Evolutionary conservation across 2,329 filamentous ascomycete species (phyloP).

Genomic region (Sporothrix inflata): DNA sequence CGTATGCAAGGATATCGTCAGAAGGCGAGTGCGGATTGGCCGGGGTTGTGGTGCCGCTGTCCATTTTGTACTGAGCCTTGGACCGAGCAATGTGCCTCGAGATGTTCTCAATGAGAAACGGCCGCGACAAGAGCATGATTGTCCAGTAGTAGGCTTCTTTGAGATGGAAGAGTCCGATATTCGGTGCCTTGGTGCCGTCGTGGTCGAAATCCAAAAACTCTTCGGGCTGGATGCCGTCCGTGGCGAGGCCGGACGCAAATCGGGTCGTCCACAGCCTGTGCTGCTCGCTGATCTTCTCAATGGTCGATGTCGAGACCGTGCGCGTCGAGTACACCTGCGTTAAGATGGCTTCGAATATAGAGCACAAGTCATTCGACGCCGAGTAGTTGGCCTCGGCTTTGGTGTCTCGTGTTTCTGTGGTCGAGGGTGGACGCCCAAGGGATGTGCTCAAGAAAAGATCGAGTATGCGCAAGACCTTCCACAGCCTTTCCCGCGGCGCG

Average conservation of each 20-base stretch:
- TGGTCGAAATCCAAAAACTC: slow-evolving; percentile 28
- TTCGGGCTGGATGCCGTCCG: slow-evolving; percentile 33
- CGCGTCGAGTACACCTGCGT: slow-evolving; percentile 43
- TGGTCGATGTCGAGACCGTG: slow-evolving; percentile 37
- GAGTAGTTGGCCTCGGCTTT: slow-evolving; percentile 35
- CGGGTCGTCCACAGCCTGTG: slow-evolving; percentile 38
- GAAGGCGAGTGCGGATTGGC: slow-evolving; percentile 26
- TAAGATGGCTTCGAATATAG: slow-evolving; percentile 45
- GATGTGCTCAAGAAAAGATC: slow-evolving; percentile 44
- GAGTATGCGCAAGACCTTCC: slow-evolving; percentile 42
- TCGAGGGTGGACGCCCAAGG: slow-evolving; percentile 42
- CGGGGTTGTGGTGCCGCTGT: neutral
- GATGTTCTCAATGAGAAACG: slow-evolving; percentile 43
- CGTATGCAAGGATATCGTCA: slow-evolving; percentile 39
- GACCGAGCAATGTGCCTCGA: slow-evolving; percentile 29
- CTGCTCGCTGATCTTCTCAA: slow-evolving; percentile 38
- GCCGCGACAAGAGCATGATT: slow-evolving; percentile 45
- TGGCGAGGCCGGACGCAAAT: slow-evolving; percentile 32
- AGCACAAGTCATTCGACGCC: slow-evolving; percentile 41
- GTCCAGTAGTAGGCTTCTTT: slow-evolving; percentile 46
- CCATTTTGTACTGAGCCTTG: neutral
- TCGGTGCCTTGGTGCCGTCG: slow-evolving; percentile 35
- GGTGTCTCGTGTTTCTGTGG: slow-evolving; percentile 39
- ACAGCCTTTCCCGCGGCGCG: slow-evolving; percentile 39
- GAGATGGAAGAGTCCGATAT: slow-evolving; percentile 41